Evolutionary conservation across 768 basidiomycete species (phyloP), one percentile per base, ranked within the genome.

Genomic region (Suillus sp.): DNA sequence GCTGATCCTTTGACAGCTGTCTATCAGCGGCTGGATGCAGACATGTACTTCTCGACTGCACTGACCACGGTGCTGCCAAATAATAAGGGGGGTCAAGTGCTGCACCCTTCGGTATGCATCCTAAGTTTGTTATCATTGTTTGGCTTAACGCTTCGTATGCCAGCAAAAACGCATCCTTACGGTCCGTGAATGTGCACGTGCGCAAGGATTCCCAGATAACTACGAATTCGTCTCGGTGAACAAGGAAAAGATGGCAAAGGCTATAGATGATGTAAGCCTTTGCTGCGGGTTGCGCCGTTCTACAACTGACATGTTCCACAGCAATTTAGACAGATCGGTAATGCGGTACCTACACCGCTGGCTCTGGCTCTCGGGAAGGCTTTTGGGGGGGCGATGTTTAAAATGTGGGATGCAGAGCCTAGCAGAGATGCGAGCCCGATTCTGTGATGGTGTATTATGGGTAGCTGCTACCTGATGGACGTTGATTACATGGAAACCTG

Each of bases 271-370:
- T 65, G 91, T 92, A 62, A 64, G 85, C 79, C 16, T 37, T 32
- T 55, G 60, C 50, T 32, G 32, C 25, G 55, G 47, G 37, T 34
- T 62, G 38, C 50, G 62, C 4, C n/a, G 20, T 13, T 10, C 11
- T 4, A 61, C 37, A 18, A 56, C 65, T 63, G 67, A 20, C 25
- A 5, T 22, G 43, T 40, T 63, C 40, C 6, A 16, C 65, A 93
- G 91, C 88, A 89, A 86, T 78, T 87, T 62, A 79, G 83, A 56
- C 91, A 92, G 66, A 92, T 93, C 51, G 92, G 91, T 0, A 93
- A 93, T 69, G 91, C 90, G 2, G 91, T 92, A 8, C 89, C 91
- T 3, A 80, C 91, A 9, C 87, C 87, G 3, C 79, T 92, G 27
- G 89, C 88, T 4, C 75, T 82, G 11, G 88, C 89, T 3, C 77